A percentile compares a stretch with the other conserved stretches of the same genome.
Evolutionary conservation across 768 basidiomycete genomes (phyloP).

Genomic region (Dioszegia hungarica): DNA sequence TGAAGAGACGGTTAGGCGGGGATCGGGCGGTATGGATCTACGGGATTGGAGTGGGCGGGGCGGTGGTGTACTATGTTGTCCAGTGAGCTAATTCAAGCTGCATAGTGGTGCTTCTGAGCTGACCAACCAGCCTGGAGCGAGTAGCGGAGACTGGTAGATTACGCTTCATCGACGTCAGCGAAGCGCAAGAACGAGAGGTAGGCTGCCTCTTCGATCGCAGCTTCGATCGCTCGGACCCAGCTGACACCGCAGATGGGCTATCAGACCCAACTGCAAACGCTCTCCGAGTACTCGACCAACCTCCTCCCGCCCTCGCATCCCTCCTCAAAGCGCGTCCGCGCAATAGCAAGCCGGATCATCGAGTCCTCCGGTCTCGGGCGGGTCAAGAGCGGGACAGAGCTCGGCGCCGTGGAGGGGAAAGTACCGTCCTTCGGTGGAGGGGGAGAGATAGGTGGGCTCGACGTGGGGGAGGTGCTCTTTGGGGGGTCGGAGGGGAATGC

Average conservation of each 20-base stretch:
- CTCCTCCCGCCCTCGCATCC: slow-evolving; percentile 67
- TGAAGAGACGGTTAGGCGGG: slow-evolving; percentile 35
- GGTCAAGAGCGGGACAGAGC: slow-evolving; percentile 50
- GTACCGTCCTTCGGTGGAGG: slow-evolving; percentile 36
- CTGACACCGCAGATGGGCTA: slow-evolving; percentile 35
- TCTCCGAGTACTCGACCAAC: slow-evolving; percentile 55
- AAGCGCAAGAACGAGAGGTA: slow-evolving; percentile 58
- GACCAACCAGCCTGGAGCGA: slow-evolving; percentile 62
- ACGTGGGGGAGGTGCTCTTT: slow-evolving; percentile 28
- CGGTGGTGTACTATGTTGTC: slow-evolving; percentile 39
- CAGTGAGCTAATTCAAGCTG: slow-evolving; percentile 28
- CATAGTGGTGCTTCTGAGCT: neutral
- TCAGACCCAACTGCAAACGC: slow-evolving; percentile 51
- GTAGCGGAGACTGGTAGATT: slow-evolving; percentile 81
- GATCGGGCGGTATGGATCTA: slow-evolving; percentile 42
- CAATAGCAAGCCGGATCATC: slow-evolving; percentile 66
- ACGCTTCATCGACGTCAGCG: slow-evolving; percentile 77
- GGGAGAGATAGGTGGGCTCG: slow-evolving; percentile 4
- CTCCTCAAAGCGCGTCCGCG: slow-evolving; percentile 62
- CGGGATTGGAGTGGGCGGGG: slow-evolving; percentile 37
- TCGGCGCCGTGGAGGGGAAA: slow-evolving; percentile 33
- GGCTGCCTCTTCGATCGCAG: slow-evolving; percentile 13
- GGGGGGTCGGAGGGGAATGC: slow-evolving; percentile 19
- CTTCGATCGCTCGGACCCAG: neutral
- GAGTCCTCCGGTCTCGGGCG: slow-evolving; percentile 67